These are phyloP conservation scores for Citrus reticulata DNA, from an alignment of 345 rosid genomes.

Conservation along the genomic window DNA sequence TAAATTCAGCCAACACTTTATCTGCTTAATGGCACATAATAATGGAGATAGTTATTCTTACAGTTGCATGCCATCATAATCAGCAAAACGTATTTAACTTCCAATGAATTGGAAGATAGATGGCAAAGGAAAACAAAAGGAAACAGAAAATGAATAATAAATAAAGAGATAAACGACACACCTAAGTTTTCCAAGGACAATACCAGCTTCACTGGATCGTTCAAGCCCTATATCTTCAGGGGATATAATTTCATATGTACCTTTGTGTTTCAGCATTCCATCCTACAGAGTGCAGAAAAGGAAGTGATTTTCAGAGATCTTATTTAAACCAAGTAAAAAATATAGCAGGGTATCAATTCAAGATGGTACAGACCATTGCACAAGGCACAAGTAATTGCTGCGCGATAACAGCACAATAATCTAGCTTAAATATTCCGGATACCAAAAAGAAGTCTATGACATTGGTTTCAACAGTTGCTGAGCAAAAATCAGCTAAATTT, in stretches of 20 bases:
- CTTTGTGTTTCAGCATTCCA: slow-evolving; percentile 92
- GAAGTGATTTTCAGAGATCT: slow-evolving; percentile 1
- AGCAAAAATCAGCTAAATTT: background rate
- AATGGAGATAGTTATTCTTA: background rate
- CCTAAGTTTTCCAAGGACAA: slow-evolving; percentile 97
- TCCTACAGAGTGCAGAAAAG: slow-evolving; percentile 55
- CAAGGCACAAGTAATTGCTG: background rate
- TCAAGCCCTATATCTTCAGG: slow-evolving; percentile 95
- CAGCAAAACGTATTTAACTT: background rate
- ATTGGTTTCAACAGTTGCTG: background rate
- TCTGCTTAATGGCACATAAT: background rate
- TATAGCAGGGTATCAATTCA: background rate
- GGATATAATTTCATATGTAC: slow-evolving; percentile 85
- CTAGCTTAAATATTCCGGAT: background rate
- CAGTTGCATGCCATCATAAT: background rate
- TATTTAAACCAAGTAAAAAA: background rate
- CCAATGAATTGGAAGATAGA: background rate
- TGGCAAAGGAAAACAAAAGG: background rate
- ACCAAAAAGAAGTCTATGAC: background rate
- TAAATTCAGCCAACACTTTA: background rate
- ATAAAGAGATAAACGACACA: slow-evolving; percentile 18
- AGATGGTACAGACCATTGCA: background rate
- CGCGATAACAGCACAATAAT: background rate
- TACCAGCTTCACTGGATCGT: slow-evolving; percentile 77
- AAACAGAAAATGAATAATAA: background rate